These are phyloP conservation scores for Xerocomellus intermedius DNA, from an alignment of 768 basidiomycete species.

Conservation along the genomic window DNA sequence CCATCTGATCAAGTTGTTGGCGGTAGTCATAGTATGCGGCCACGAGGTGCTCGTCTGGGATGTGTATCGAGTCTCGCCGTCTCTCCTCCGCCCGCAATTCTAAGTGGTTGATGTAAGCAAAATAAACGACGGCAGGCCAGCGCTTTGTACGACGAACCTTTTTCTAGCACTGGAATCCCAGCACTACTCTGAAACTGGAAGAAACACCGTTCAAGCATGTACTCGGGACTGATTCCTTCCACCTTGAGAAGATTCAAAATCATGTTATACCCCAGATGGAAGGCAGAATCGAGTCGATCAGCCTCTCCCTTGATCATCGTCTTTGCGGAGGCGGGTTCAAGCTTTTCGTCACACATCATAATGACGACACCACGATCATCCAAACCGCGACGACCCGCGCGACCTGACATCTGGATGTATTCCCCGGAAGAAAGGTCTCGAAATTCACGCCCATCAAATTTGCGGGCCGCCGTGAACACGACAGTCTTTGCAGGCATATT, in stretches of 20 bases:
- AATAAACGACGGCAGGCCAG: not conserved
- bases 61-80: slow-evolving; percentile 56
- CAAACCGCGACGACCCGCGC: slow-evolving; percentile 93
- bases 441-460: slow-evolving; percentile 96
- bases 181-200: slow-evolving; percentile 97
- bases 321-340: slow-evolving; percentile 90
- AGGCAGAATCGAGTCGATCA: slow-evolving; percentile 94
- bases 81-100: slow-evolving; percentile 78
- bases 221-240: slow-evolving; percentile 97
- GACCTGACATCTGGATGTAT: slow-evolving; percentile 99
- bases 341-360: slow-evolving; percentile 99
- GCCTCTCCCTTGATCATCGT: slow-evolving; percentile 98
- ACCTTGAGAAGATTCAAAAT: slow-evolving; percentile 97
- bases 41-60: slow-evolving; percentile 81
- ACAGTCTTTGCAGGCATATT: slow-evolving; percentile 99
- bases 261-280: slow-evolving; percentile 99
- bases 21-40: slow-evolving; percentile 90
- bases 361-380: slow-evolving; percentile 99
- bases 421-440: slow-evolving; percentile 91
- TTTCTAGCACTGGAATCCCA: slow-evolving; percentile 81
- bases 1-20: slow-evolving; percentile 90
- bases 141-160: slow-evolving; percentile 53
- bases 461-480: slow-evolving; percentile 92
- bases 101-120: slow-evolving; percentile 31
- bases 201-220: slow-evolving; percentile 96